Base-by-base conservation (phyloP, 1,284 basidiomycete genomes). In the Cryptococcus sp. region DNA sequence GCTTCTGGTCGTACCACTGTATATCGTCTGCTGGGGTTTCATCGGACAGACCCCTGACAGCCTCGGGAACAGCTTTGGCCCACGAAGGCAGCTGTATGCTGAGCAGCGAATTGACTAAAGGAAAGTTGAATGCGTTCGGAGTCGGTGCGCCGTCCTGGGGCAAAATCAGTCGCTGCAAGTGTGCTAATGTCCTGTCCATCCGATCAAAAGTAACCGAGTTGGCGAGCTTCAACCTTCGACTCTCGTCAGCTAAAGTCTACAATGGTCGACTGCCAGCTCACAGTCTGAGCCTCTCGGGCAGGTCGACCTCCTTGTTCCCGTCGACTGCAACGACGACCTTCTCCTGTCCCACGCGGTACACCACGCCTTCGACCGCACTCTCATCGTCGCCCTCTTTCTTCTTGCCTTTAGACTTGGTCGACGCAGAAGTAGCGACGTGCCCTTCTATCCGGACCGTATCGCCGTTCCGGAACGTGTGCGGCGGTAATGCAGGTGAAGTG, bases 121-220 rank as follows among this genome's bases (percentile, higher is more conserved):
- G 52, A 25, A 65, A 44, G 50, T 75, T 74, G 19, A 50, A 38
- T 17, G 51, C 57, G 20, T 49, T 25, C 8, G 41, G 57, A 20
- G 25, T 44, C 20, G 59, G 55, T 17, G 57, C 47, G n/a, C 31
- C 44, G 6, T 45, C 42, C 49, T 63, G 58, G 0, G 74, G 70
- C 1, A 74, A 49, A 19, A 79, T 63, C 15, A 80, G 57, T 56
- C 82, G 84, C 64, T 87, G 84, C 5, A 92, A 77, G 51, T 84
- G 82, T 56, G 86, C 83, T 5, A 93, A 81, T 0, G 89, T 86
- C 59, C 86, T 86, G 55, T 89, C 88, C 91, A 93, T 93, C 60
- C 93, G 84, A 70, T 96, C 92, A 72, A 90, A 94, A 0, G 94
- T 96, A 11, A 90, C 87, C 50, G 88, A 91, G 69, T 96, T 96